Conservation (phyloP, 1,284 basidiomycete species). For the Rhodotorula sp. region DNA sequence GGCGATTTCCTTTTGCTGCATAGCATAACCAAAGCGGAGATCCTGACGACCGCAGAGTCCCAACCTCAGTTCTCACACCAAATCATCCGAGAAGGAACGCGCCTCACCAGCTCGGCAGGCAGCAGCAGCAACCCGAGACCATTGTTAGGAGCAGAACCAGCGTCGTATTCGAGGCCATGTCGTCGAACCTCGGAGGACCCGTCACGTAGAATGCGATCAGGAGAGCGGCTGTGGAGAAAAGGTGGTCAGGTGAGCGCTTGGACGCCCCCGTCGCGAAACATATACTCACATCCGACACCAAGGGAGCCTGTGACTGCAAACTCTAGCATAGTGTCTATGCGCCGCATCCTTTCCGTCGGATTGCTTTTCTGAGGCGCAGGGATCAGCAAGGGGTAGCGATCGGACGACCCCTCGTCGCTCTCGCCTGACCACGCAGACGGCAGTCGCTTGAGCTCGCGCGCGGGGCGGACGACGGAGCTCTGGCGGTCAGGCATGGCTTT, state of each 20-base stretch:
- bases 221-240: slow-evolving; percentile 9
- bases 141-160: slow-evolving; percentile 11
- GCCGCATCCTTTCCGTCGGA: slow-evolving; percentile 9
- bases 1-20: slow-evolving; percentile 41
- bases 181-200: slow-evolving; percentile 11
- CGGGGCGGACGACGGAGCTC: not conserved
- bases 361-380: not conserved
- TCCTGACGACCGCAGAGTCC: not conserved
- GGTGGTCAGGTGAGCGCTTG: rapidly evolving
- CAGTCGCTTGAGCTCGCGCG: not conserved
- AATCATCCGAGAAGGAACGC: rapidly evolving
- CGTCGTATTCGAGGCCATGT: slow-evolving; percentile 11
- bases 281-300: slow-evolving; percentile 15
- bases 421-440: too few species aligned
- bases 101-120: slow-evolving; percentile 12
- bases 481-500: not conserved
- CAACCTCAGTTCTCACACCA: not conserved
- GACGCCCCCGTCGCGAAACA: too few species aligned
- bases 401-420: too few species aligned
- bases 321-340: slow-evolving; percentile 7
- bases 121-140: not conserved
- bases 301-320: slow-evolving; percentile 6
- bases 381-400: too few species aligned
- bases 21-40: slow-evolving; percentile 28
- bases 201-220: slow-evolving; percentile 30